A percentile compares a stretch with the other conserved stretches of the same genome.
Conservation (phyloP, 768 basidiomycete genomes). For the Suillus decipiens region DNA sequence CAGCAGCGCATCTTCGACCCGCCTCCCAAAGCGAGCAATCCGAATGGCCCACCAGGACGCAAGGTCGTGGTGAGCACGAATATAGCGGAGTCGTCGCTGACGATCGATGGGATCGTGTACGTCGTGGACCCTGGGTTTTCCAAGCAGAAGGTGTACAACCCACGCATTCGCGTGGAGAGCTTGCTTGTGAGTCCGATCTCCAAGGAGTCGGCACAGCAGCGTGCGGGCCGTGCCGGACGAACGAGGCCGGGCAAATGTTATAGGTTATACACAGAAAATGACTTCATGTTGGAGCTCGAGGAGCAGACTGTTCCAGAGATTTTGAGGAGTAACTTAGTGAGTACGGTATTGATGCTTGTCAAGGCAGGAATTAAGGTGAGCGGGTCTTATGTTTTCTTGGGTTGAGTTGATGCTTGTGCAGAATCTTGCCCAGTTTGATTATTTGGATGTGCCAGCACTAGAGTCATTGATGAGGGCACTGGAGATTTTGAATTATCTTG, state of each 20-base stretch:
- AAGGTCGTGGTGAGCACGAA: constrained; percentile 97
- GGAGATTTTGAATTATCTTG: constrained; percentile 89
- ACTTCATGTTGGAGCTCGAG: constrained; percentile 94
- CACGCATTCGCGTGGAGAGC: constrained; percentile 93
- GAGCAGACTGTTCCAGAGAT: constrained; percentile 99
- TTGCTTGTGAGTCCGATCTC: constrained; percentile 93
- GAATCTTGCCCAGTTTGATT: constrained; percentile 88
- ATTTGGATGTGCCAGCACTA: constrained; percentile 91
- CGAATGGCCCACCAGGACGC: constrained; percentile 80
- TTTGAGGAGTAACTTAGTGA: constrained; percentile 88
- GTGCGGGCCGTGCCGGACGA: constrained; percentile 94
- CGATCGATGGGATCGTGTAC: constrained; percentile 99
- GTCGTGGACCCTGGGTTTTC: constrained; percentile 98
- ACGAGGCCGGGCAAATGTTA: constrained; percentile 98
- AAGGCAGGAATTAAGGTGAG: constrained; percentile 88
- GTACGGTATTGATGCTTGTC: constrained; percentile 89
- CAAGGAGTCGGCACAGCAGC: constrained; percentile 94
- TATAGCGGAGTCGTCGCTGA: constrained; percentile 96
- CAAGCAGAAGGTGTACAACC: constrained; percentile 98
- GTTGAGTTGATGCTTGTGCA: not conserved
- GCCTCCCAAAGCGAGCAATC: constrained; percentile 60
- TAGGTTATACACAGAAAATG: constrained; percentile 93
- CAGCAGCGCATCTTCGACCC: constrained; percentile 98
- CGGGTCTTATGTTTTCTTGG: constrained; percentile 6
- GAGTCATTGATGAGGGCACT: constrained; percentile 97